Conservation (phyloP, 2,329 filamentous ascomycete genomes). For the Leptographium wingfieldii region DNA sequence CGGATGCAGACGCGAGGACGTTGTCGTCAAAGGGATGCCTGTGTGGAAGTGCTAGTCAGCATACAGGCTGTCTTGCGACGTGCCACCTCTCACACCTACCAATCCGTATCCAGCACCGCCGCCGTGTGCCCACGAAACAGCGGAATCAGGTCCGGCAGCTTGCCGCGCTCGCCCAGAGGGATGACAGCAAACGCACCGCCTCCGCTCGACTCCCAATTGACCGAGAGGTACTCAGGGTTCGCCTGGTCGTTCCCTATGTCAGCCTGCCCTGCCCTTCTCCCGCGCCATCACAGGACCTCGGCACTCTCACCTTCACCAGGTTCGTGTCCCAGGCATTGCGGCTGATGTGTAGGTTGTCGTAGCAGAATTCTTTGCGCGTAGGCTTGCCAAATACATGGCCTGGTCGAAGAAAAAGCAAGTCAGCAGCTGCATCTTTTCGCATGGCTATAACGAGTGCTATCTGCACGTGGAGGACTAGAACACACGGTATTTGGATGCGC, state of each 20-base stretch:
- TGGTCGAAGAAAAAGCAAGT: constrained; percentile 24
- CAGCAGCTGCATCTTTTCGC: neutral
- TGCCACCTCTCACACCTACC: constrained; percentile 37
- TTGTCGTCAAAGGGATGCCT: constrained; percentile 96
- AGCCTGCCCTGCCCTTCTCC: neutral
- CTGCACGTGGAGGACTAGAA: neutral
- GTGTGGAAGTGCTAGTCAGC: neutral
- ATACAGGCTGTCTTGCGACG: neutral
- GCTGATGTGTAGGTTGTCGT: constrained; percentile 94
- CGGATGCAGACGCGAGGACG: constrained; percentile 83
- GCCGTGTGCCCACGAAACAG: constrained; percentile 94
- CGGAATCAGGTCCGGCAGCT: constrained; percentile 83
- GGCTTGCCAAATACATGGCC: constrained; percentile 97
- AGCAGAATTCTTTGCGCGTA: constrained; percentile 94
- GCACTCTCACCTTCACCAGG: constrained; percentile 68
- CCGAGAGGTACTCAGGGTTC: constrained; percentile 89
- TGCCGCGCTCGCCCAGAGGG: constrained; percentile 76
- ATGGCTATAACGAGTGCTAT: neutral
- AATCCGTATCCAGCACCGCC: constrained; percentile 93
- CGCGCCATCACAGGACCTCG: neutral
- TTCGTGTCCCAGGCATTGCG: constrained; percentile 99
- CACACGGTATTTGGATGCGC: constrained; percentile 57
- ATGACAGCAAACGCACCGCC: constrained; percentile 96
- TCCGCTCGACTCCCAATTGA: constrained; percentile 97
- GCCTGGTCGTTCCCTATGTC: constrained; percentile 40